A percentile compares a stretch with the other conserved stretches of the same genome.
These are phyloP conservation scores for Candida sp. DNA, from an alignment of 1,139 yeast species.

Conservation along the genomic window DNA sequence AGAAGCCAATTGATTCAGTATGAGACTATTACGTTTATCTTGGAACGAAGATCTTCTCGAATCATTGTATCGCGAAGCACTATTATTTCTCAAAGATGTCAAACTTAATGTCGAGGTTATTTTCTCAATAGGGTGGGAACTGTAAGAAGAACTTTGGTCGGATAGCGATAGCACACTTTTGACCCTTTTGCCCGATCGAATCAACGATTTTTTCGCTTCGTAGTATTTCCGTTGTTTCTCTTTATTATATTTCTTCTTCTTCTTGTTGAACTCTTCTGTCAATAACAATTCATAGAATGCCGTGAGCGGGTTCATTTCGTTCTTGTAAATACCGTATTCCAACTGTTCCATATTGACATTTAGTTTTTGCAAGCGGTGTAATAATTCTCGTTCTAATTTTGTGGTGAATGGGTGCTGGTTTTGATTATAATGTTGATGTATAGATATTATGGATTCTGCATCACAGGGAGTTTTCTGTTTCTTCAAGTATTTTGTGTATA, in stretches of 20 bases:
- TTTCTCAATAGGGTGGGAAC: constrained; percentile 37
- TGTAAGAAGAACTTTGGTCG: constrained; percentile 19
- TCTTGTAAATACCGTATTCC: constrained; percentile 55
- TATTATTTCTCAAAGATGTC: constrained; percentile 19
- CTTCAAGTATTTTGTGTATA: constrained; percentile 23
- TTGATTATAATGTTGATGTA: constrained; percentile 37
- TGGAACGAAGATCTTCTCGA: constrained; percentile 3
- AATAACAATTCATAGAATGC: constrained; percentile 80
- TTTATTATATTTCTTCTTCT: constrained; percentile 28
- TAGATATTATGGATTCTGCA: constrained; percentile 37
- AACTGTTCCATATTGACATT: constrained; percentile 68
- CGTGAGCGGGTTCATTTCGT: constrained; percentile 73
- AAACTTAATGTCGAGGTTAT: constrained; percentile 39
- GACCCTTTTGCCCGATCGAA: constrained; percentile 51
- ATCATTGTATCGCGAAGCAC: not conserved
- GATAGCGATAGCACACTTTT: constrained; percentile 36
- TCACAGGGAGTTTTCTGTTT: constrained; percentile 16
- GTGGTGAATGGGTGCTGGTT: constrained; percentile 49
- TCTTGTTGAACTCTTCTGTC: constrained; percentile 52
- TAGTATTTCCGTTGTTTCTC: constrained; percentile 38
- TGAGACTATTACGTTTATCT: constrained; percentile 1
- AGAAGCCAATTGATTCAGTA: not conserved
- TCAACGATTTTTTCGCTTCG: constrained; percentile 38
- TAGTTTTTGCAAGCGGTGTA: constrained; percentile 61
- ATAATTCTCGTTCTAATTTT: constrained; percentile 59